Conservation (phyloP, 148 eudicot species). For the Euryodendron excelsum region DNA sequence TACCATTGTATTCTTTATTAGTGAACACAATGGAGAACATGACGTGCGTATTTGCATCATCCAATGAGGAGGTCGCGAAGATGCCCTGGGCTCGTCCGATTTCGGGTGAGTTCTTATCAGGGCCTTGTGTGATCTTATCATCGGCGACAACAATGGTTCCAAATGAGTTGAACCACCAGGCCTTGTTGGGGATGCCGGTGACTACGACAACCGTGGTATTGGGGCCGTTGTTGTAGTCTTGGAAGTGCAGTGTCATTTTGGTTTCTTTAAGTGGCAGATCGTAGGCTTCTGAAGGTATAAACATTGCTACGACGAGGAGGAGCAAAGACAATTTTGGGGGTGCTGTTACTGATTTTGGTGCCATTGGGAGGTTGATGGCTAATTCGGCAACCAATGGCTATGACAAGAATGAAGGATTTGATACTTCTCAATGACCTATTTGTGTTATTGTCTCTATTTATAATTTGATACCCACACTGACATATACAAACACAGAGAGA, state of each 20-base stretch:
- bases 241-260: not conserved
- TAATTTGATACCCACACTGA: too few species aligned
- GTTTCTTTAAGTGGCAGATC: not conserved
- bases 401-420: too few species aligned
- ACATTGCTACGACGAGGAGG: not conserved
- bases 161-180: not conserved
- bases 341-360: not conserved
- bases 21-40: not conserved
- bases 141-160: not conserved
- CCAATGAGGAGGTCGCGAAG: not conserved
- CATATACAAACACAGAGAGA: too few species aligned
- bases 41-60: not conserved
- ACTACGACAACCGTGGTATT: not conserved
- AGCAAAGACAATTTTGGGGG: not conserved
- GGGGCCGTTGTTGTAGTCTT: not conserved
- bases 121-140: not conserved
- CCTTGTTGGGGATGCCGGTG: not conserved
- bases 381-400: too few species aligned
- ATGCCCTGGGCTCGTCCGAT: constrained; percentile 1
- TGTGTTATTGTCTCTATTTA: too few species aligned
- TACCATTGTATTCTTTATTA: not conserved
- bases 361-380: not conserved
- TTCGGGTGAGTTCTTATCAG: not conserved
- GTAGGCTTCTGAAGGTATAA: not conserved
- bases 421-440: too few species aligned